Evolutionary conservation across 1,284 basidiomycete genomes (phyloP).

Genomic region (Melanopsichium pennsylvanicum): DNA sequence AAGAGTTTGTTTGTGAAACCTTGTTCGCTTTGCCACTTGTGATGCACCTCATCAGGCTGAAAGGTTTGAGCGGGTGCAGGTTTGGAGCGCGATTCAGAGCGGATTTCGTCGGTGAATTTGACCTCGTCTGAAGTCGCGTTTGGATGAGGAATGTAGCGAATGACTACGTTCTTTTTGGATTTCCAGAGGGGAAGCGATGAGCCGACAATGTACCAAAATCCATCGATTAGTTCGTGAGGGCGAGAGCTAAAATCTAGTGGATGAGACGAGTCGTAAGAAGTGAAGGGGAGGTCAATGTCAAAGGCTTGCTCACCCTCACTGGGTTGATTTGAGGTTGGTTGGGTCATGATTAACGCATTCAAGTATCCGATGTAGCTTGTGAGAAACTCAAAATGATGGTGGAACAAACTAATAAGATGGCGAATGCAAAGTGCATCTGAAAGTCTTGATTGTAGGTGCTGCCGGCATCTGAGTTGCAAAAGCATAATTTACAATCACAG

Average conservation of each 20-base stretch:
- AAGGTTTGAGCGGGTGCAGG: constrained; percentile 1
- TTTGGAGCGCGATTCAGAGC: constrained; percentile 35
- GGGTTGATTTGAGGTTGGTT: no score
- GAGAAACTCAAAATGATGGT: no score
- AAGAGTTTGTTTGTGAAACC: constrained; percentile 35
- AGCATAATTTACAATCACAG: no score
- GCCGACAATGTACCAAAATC: constrained; percentile 42
- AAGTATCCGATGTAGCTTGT: no score
- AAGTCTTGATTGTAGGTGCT: no score
- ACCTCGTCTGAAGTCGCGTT: constrained; percentile 10
- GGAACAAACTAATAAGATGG: no score
- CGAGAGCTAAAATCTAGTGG: constrained; percentile 32
- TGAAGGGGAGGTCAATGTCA: constrained; percentile 43
- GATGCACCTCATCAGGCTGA: constrained; percentile 3
- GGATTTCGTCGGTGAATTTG: constrained; percentile 45
- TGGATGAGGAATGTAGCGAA: constrained; percentile 32
- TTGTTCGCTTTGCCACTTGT: constrained; percentile 38
- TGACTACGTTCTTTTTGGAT: constrained; percentile 43
- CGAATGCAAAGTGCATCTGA: no score
- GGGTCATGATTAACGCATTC: no score
- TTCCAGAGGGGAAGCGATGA: constrained; percentile 39
- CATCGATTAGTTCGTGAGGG: constrained; percentile 19
- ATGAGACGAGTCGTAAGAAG: constrained; percentile 22
- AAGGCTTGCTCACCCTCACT: constrained; percentile 12
- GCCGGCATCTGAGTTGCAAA: no score